These are phyloP conservation scores for Salvia sclarea DNA, from an alignment of 305 asterid genomes.

Conservation along the genomic window DNA sequence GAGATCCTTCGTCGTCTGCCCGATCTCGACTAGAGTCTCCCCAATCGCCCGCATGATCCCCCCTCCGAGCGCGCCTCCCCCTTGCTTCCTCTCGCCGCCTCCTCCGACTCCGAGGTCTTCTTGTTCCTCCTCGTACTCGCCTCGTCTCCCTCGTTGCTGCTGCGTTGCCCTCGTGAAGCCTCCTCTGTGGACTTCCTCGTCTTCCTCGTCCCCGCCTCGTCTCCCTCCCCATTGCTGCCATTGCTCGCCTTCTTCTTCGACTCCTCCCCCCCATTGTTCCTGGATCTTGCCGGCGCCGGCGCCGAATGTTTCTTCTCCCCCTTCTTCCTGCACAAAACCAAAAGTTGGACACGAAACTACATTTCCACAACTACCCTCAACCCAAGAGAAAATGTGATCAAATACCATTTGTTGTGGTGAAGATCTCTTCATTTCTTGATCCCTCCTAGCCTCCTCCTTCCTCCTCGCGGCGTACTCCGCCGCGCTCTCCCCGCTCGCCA, in stretches of 20 bases:
- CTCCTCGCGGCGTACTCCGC: conserved; percentile 72
- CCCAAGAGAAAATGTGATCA: neutral
- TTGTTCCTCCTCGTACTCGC: neutral
- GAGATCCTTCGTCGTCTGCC: conserved; percentile 65
- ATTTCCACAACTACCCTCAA: neutral
- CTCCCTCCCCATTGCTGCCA: neutral
- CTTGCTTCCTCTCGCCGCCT: neutral
- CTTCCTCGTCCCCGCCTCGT: neutral
- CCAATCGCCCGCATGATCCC: conserved; percentile 75
- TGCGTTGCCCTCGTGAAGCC: too few relatives aligned
- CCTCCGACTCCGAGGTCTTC: neutral
- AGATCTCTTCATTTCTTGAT: conserved; percentile 37
- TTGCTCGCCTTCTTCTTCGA: conserved; percentile 9
- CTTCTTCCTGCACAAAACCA: conserved; percentile 34
- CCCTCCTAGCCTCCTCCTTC: conserved; percentile 57
- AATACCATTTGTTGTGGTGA: conserved; percentile 36
- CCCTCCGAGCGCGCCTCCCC: conserved; percentile 25
- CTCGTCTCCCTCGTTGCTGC: neutral
- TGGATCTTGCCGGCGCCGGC: neutral
- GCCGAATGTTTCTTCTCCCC: conserved; percentile 28
- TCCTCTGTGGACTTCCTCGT: too few relatives aligned
- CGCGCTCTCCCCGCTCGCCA: conserved; percentile 58
- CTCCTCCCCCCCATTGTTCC: conserved; percentile 11
- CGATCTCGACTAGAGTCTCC: conserved; percentile 78
- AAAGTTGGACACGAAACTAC: neutral